Evolutionary conservation across 192 early-diverging fungal species (phyloP), one percentile per base, ranked within the genome.

Genomic region (Diversispora epigaea): DNA sequence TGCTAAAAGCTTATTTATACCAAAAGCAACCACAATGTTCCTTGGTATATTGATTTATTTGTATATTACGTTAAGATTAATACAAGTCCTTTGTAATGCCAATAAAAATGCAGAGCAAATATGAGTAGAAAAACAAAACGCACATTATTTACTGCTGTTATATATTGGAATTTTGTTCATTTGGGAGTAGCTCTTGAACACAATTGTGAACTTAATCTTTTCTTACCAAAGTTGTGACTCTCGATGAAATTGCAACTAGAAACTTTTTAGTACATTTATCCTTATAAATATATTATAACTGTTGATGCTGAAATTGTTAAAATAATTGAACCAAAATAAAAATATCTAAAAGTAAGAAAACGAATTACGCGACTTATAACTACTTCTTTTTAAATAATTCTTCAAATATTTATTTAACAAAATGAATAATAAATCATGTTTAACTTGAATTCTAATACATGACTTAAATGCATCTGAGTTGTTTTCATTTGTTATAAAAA

Each of bases 121-220:
- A 73, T 50, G 43, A 19, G 8, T n/a, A 12, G 43, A 3, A 47
- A 10, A 45, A 15, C 6, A 6, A 73, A 63, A 62, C 41, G 71
- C 6, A 62, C 25, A 19, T 49, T 73, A 50, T 73, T 73, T 17
- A 73, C 71, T 6, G 60, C 71, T 3, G 71, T 73, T 4, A 73
- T 73, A 60, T 73, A 73, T 17, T 73, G 71, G 71, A 73, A 73
- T 62, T 73, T 73, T 50, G 3, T 73, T 15, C 32, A 60, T 39
- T 3, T 73, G n/a, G 61, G 61, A 19, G 3, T 63, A 0, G 60
- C 71, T 12, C 32, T 73, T 7, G 3, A 46, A 39, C 39, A n/a
- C 25, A 8, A 70, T 62, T 9, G n/a, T n/a, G n/a, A n/a, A n/a
- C n/a, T n/a, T n/a, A n/a, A n/a, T n/a, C n/a, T n/a, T n/a, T n/a